Evolutionary conservation across 129 eudicot species (phyloP).

Genomic region (Lactuca sativa): DNA sequence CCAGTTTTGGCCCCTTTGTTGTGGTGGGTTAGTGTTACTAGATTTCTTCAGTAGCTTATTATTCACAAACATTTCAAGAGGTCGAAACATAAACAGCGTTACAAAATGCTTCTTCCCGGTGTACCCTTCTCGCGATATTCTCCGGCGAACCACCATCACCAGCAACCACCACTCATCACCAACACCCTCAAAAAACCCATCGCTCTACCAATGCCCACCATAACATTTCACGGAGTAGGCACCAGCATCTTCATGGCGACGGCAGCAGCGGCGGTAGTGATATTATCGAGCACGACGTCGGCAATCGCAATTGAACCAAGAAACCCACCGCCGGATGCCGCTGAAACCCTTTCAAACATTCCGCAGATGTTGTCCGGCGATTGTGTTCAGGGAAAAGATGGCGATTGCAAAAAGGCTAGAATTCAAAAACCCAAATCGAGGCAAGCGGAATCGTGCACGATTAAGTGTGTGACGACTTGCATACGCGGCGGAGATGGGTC

Average conservation of each 20-base stretch:
- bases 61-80: slow-evolving; percentile 11
- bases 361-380: slow-evolving; percentile 73
- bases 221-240: not conserved
- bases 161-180: slow-evolving; percentile 1
- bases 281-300: slow-evolving; percentile 24
- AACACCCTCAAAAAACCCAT: slow-evolving; percentile 22
- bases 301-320: slow-evolving; percentile 44
- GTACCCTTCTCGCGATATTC: slow-evolving; percentile 22
- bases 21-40: not conserved
- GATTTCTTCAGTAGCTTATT: slow-evolving; percentile 11
- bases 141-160: slow-evolving; percentile 23
- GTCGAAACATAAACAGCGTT: slow-evolving; percentile 26
- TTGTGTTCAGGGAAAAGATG: slow-evolving; percentile 37
- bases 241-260: slow-evolving; percentile 26
- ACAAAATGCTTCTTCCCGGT: slow-evolving; percentile 30
- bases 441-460: slow-evolving; percentile 80
- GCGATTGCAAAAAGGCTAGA: slow-evolving; percentile 65
- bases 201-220: slow-evolving; percentile 16
- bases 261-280: slow-evolving; percentile 38
- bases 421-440: slow-evolving; percentile 86
- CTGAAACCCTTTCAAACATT: slow-evolving; percentile 73
- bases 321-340: slow-evolving; percentile 46
- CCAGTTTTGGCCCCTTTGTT: slow-evolving; percentile 1
- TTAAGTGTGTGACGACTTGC: slow-evolving; percentile 77
- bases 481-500: slow-evolving; percentile 84